phyloP scores from a whole-genome alignment of 2,329 filamentous ascomycete genomes.

The Diplodia intermedia region DNA sequence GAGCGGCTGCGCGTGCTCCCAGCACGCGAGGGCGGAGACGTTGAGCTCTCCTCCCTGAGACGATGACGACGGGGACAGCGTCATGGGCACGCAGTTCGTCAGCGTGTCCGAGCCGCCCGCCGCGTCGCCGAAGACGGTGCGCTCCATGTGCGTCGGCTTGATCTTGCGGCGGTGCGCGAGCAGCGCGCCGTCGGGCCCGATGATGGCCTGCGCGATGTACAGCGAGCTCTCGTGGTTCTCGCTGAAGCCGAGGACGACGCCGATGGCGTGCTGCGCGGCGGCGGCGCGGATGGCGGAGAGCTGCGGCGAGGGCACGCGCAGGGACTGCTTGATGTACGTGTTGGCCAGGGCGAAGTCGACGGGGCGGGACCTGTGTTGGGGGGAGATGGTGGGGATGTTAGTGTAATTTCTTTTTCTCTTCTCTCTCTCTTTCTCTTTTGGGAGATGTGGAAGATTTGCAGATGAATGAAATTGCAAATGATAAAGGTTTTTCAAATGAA shows the following conservation, averaged over 20 bases:
- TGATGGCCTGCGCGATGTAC: constrained; percentile 52
- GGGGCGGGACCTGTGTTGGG: constrained; percentile 47
- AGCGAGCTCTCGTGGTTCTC: constrained; percentile 48
- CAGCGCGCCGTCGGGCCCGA: constrained; percentile 44
- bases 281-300: constrained; percentile 52
- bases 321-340: constrained; percentile 55
- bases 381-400: constrained; percentile 26
- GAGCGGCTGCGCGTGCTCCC: constrained; percentile 54
- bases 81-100: constrained; percentile 41
- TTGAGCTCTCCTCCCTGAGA: neutral
- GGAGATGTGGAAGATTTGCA: too few relatives aligned
- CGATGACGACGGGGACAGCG: neutral
- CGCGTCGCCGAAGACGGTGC: constrained; percentile 54
- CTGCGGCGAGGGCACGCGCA: constrained; percentile 51
- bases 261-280: constrained; percentile 45
- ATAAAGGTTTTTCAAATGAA: too few relatives aligned
- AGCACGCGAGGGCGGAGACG: constrained; percentile 48
- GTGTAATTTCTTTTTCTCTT: neutral
- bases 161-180: constrained; percentile 50
- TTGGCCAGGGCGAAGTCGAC: constrained; percentile 50
- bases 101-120: constrained; percentile 41
- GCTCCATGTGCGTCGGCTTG: constrained; percentile 55
- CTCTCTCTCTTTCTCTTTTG: neutral
- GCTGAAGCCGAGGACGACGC: constrained; percentile 51
- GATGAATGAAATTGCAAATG: too few relatives aligned